These are phyloP conservation scores for Saturnispora dispora DNA, from an alignment of 805 yeast genomes.

Conservation along the genomic window DNA sequence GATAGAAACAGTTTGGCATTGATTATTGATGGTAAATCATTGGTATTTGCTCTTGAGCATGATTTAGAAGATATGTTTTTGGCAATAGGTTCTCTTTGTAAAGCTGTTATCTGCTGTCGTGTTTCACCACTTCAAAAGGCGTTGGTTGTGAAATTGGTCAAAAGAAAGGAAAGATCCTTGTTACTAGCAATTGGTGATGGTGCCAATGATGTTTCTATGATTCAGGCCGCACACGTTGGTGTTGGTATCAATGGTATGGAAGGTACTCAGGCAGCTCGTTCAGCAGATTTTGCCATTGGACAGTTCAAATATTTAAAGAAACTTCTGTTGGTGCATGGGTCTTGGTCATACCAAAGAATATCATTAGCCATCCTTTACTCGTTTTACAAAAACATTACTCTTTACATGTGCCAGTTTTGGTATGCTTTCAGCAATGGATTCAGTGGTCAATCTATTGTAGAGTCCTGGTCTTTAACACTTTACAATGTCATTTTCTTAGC, in stretches of 20 bases:
- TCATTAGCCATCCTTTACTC: constrained; percentile 89
- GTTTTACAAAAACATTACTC: constrained; percentile 89
- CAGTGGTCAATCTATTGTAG: constrained; percentile 93
- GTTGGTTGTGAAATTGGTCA: constrained; percentile 87
- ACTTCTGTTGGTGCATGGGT: constrained; percentile 83
- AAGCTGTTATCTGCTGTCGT: constrained; percentile 95
- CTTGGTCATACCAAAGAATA: constrained; percentile 96
- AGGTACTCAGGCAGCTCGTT: constrained; percentile 98
- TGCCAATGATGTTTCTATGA: constrained; percentile 98
- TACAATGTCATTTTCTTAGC: constrained; percentile 93
- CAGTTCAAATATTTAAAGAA: constrained; percentile 84
- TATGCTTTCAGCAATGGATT: constrained; percentile 85
- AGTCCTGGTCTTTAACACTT: constrained; percentile 95
- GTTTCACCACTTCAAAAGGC: constrained; percentile 98
- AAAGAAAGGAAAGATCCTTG: constrained; percentile 64
- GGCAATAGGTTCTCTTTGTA: constrained; percentile 76
- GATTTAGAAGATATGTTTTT: constrained; percentile 71
- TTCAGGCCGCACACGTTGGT: constrained; percentile 98
- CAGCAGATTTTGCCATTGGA: constrained; percentile 95
- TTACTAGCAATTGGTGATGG: constrained; percentile 96
- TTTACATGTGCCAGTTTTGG: constrained; percentile 98
- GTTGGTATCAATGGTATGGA: constrained; percentile 99
- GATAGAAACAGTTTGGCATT: constrained; percentile 78
- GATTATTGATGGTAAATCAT: constrained; percentile 88
- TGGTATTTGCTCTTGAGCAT: constrained; percentile 75